A percentile compares a stretch with the other conserved stretches of the same genome.
Evolutionary conservation across 2,329 filamentous ascomycete genomes (phyloP).

Genomic region (Phoma sp.): DNA sequence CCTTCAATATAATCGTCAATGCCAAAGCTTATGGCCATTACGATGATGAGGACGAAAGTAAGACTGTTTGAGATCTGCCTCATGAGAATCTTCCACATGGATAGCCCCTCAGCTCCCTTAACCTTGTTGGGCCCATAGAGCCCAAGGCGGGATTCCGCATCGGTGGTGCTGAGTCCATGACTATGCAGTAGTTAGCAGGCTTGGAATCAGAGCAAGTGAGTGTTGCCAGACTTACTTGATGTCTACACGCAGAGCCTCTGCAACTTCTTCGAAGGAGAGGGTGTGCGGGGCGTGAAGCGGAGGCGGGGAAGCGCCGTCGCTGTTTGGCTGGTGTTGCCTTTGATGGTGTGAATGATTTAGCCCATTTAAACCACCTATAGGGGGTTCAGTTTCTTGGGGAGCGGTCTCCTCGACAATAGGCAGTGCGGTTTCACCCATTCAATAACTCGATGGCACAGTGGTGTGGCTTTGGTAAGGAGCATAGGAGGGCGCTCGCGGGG

Average conservation of each 20-base stretch:
- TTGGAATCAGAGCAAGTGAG: neutral
- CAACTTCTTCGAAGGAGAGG: slow-evolving; percentile 44
- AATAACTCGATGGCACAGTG: slow-evolving; percentile 46
- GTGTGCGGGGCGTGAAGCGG: slow-evolving; percentile 45
- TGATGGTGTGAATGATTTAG: slow-evolving; percentile 33
- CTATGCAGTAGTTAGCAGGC: slow-evolving; percentile 33
- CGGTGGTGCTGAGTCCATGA: slow-evolving; percentile 68
- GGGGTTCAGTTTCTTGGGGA: slow-evolving; percentile 50
- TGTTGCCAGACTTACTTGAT: slow-evolving; percentile 35
- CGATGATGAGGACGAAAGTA: slow-evolving; percentile 74
- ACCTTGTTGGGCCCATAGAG: slow-evolving; percentile 74
- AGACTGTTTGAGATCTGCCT: slow-evolving; percentile 79
- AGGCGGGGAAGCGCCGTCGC: slow-evolving; percentile 27
- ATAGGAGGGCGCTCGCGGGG: slow-evolving; percentile 28
- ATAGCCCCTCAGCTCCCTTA: slow-evolving; percentile 73
- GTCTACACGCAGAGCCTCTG: slow-evolving; percentile 45
- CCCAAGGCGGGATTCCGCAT: slow-evolving; percentile 69
- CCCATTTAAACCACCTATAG: slow-evolving; percentile 50
- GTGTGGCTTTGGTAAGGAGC: slow-evolving; percentile 38
- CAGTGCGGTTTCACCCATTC: slow-evolving; percentile 52
- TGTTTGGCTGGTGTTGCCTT: slow-evolving; percentile 32
- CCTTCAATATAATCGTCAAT: slow-evolving; percentile 70
- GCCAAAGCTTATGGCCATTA: slow-evolving; percentile 71
- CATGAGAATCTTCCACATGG: slow-evolving; percentile 76
- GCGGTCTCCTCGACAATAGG: slow-evolving; percentile 50